phyloP scores from a whole-genome alignment of 208 protist genomes.

The Trichomonas vaginalis region DNA sequence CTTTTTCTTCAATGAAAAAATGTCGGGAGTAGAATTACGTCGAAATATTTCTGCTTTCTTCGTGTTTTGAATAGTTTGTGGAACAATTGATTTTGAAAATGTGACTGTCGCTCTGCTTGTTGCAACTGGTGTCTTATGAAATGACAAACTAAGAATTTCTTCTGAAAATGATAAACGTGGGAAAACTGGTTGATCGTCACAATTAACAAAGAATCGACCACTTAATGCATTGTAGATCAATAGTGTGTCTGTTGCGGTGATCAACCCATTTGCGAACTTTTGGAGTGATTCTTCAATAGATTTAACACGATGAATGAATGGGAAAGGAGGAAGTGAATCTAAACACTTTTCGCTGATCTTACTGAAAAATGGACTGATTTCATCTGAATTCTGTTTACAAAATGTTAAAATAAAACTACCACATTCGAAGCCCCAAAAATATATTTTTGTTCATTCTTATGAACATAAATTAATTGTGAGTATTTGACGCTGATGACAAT shows the following conservation, averaged over 20 bases:
- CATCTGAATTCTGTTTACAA: not conserved
- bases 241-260: not conserved
- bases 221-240: not conserved
- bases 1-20: not conserved
- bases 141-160: not conserved
- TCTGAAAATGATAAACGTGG: not conserved
- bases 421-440: not conserved
- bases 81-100: not conserved
- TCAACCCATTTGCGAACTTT: not conserved
- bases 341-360: not conserved
- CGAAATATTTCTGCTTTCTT: not conserved
- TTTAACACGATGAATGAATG: not conserved
- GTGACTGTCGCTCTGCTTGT: not conserved
- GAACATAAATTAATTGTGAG: not conserved
- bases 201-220: not conserved
- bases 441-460: not conserved
- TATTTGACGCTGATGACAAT: not conserved
- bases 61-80: not conserved
- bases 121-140: not conserved
- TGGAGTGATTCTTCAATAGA: not conserved
- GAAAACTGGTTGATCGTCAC: not conserved
- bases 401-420: not conserved
- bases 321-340: not conserved
- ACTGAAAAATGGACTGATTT: not conserved
- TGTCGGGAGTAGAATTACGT: not conserved